Conservation (phyloP, 805 yeast species). For the Saccharomyces eubayanus region DNA sequence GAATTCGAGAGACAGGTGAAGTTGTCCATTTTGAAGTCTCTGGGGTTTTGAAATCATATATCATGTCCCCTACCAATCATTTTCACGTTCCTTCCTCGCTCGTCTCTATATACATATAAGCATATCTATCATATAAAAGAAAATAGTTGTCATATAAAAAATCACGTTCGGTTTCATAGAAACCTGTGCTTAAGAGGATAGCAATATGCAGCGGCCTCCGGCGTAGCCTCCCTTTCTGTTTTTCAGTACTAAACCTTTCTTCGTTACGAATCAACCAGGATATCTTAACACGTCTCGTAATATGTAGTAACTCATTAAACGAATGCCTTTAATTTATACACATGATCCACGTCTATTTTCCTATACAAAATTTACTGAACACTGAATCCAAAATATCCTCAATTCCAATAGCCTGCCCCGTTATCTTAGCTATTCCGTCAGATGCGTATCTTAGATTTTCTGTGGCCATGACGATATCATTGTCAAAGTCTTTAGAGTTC, state of each 20-base stretch:
- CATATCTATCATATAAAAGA: background rate
- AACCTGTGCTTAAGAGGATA: background rate
- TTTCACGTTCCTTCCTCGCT: background rate
- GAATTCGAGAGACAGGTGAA: conserved; percentile 61
- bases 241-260: background rate
- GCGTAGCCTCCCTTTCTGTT: too few species aligned
- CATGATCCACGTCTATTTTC: conserved; percentile 45
- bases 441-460: conserved; percentile 68
- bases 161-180: background rate
- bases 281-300: background rate
- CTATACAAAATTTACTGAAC: conserved; percentile 88
- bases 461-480: conserved; percentile 72
- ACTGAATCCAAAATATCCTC: conserved; percentile 90
- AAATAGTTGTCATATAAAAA: background rate
- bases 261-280: background rate
- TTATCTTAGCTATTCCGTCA: conserved; percentile 84
- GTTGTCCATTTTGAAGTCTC: conserved; percentile 55
- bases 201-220: background rate
- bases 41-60: conserved; percentile 45
- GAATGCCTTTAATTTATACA: background rate
- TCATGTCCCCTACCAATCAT: background rate
- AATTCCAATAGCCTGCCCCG: conserved; percentile 81
- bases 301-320: background rate
- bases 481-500: conserved; percentile 35
- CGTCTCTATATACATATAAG: background rate